These are phyloP conservation scores for Penicillium roqueforti DNA, from an alignment of 495 filamentous ascomycete genomes.

Conservation along the genomic window DNA sequence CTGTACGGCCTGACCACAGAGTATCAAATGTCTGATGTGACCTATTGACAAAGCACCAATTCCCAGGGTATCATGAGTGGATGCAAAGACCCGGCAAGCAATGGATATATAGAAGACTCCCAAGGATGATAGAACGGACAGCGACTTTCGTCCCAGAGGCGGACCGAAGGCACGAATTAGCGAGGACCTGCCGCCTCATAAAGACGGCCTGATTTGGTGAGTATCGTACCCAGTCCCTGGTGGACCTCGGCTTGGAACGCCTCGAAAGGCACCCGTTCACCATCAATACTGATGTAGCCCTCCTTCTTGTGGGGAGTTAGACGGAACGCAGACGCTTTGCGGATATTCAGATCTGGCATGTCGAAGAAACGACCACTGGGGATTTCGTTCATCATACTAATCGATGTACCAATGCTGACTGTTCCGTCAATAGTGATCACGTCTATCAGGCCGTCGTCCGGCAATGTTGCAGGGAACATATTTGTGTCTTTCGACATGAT, in stretches of 20 bases:
- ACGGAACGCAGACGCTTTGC: conserved; percentile 78
- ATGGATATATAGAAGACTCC: conserved; percentile 2
- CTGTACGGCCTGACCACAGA: conserved; percentile 13
- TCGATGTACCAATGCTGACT: conserved; percentile 56
- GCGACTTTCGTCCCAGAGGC: background rate
- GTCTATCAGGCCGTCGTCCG: conserved; percentile 82
- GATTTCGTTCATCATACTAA: conserved; percentile 65
- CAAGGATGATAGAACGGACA: background rate
- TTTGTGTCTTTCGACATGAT: conserved; percentile 82
- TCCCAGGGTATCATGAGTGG: conserved; percentile 36
- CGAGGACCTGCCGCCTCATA: conserved; percentile 68
- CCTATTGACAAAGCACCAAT: conserved; percentile 8
- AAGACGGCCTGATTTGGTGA: conserved; percentile 63
- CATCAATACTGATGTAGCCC: conserved; percentile 93
- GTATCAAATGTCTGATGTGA: background rate
- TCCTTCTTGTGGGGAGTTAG: conserved; percentile 66
- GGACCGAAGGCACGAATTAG: conserved; percentile 7
- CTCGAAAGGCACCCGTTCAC: conserved; percentile 78
- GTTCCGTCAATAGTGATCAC: conserved; percentile 76
- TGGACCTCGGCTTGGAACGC: conserved; percentile 90
- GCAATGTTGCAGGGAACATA: conserved; percentile 83
- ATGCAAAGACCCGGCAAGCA: conserved; percentile 17
- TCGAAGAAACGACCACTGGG: conserved; percentile 74
- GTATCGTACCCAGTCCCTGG: conserved; percentile 74
- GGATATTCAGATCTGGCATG: conserved; percentile 68